Evolutionary conservation across 805 yeast genomes (phyloP).

Genomic region (Candida orba): DNA sequence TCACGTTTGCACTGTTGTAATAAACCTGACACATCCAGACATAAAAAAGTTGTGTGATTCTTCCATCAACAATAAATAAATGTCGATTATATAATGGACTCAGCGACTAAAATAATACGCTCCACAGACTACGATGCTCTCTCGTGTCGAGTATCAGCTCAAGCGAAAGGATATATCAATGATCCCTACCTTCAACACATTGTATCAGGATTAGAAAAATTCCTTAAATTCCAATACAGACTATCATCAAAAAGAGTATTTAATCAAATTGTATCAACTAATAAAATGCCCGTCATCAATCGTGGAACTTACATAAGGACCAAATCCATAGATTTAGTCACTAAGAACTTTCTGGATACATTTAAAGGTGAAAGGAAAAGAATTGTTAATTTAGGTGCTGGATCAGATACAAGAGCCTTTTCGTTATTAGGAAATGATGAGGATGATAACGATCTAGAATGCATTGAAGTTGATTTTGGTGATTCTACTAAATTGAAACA

Average conservation of each 20-base stretch:
- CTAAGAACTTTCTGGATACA: conserved; percentile 33
- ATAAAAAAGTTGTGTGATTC: too few relatives aligned
- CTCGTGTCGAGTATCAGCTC: conserved; percentile 55
- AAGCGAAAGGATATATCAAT: conserved; percentile 38
- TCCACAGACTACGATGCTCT: conserved; percentile 64
- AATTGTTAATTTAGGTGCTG: conserved; percentile 61
- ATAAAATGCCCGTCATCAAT: conserved; percentile 53
- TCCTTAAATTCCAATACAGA: conserved; percentile 18
- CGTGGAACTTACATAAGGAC: conserved; percentile 66
- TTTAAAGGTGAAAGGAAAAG: conserved; percentile 32
- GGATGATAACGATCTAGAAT: conserved; percentile 24
- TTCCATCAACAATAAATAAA: too few relatives aligned
- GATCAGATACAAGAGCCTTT: conserved; percentile 53
- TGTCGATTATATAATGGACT: conserved; percentile 6
- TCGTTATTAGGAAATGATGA: conserved; percentile 23
- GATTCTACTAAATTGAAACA: conserved; percentile 40
- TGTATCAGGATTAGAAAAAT: conserved; percentile 16
- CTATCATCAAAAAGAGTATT: conserved; percentile 14
- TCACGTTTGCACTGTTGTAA: too few relatives aligned
- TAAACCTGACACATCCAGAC: too few relatives aligned
- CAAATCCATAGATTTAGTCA: conserved; percentile 38
- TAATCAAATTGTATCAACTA: conserved; percentile 11
- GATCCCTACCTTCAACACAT: conserved; percentile 25
- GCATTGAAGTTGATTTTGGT: conserved; percentile 45
- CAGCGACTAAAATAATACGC: conserved; percentile 12